phyloP scores from a whole-genome alignment of 148 eudicot genomes.

The Camellia lanceoleosa region DNA sequence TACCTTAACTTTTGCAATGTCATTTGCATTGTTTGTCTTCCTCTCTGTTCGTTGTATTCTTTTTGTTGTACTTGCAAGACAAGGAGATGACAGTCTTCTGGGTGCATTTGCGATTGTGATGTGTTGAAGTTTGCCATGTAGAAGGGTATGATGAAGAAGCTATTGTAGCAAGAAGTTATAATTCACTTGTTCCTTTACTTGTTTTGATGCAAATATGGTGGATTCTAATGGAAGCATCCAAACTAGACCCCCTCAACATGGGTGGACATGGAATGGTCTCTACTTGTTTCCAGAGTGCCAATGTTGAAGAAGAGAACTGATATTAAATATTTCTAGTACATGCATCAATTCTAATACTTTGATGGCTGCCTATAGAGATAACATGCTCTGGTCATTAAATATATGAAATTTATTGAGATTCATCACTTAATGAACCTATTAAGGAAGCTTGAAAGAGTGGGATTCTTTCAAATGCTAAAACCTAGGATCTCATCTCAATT shows the following conservation, averaged over 20 bases:
- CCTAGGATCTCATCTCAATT: neutral
- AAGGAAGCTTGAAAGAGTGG: neutral
- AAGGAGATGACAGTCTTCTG: neutral
- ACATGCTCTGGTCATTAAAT: constrained; percentile 9
- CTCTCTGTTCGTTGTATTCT: neutral
- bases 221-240: neutral
- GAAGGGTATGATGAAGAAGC: neutral
- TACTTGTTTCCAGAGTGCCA: neutral
- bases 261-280: constrained; percentile 8
- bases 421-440: neutral
- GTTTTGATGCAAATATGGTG: too few relatives aligned
- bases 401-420: neutral
- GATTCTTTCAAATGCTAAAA: neutral
- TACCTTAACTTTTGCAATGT: neutral
- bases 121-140: neutral
- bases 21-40: neutral
- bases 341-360: neutral
- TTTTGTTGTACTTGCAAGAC: neutral
- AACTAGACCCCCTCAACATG: neutral
- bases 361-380: neutral
- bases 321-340: neutral
- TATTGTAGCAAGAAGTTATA: neutral
- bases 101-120: neutral
- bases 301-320: neutral
- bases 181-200: neutral